Evolutionary conservation across 306 rosid species (phyloP), one percentile per base, ranked within the genome.

Genomic region (Medicago lupulina): DNA sequence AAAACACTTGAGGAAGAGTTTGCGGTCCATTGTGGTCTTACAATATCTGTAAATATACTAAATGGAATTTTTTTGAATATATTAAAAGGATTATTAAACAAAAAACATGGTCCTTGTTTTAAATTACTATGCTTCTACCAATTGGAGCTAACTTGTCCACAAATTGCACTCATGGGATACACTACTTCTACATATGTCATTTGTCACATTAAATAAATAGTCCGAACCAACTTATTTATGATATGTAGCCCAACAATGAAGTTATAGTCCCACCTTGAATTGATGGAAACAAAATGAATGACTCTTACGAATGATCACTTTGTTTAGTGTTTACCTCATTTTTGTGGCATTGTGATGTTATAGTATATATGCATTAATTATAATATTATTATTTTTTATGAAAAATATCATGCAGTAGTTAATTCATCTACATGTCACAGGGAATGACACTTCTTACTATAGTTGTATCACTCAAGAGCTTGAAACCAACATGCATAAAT

Each of bases 391-490:
- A 28, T 14, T 28, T 2, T 61, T 5, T 12, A 44, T 12, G 5
- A 44, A n/a, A n/a, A n/a, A n/a, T n/a, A n/a, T 8, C 8, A 21
- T 54, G 51, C 28, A 75, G 6, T 34, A 11, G 34, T 71, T 18
- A 11, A 43, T 71, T 39, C 15, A 21, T 57, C 41, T 71, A n/a
- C 15, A 41, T 0, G 18, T 58, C 15, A 31, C 91, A 95, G 99
- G 99, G 97, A 10, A 95, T 95, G 97, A 73, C 55, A 38, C 76
- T 90, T 34, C 83, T 95, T 6, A 95, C 96, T 0, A 28, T 87
- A 58, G 82, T 90, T 13, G 97, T 88, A 11, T 88, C 99, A 36
- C 83, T 96, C 10, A 85, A 91, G 18, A 58, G 86, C 15, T 14
- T 90, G 58, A 96, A 74, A 75, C 98, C 99, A 1, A 87, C 86